These are phyloP conservation scores for Trametes sanguinea DNA, from an alignment of 768 basidiomycete species.

Conservation along the genomic window DNA sequence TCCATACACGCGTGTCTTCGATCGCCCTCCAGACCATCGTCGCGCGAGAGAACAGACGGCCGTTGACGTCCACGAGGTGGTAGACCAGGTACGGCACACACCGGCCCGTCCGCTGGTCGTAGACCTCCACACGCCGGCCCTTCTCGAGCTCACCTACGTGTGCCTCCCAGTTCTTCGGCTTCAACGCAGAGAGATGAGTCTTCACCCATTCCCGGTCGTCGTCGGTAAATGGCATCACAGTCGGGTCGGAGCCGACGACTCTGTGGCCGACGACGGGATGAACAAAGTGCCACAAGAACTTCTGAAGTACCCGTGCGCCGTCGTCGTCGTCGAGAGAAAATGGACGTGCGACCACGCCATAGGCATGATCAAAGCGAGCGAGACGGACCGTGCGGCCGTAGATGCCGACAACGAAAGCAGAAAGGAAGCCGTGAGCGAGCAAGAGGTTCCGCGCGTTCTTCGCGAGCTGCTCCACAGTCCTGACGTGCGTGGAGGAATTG, in stretches of 20 bases:
- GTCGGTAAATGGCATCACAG: neutral
- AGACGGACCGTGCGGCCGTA: slow-evolving; percentile 16
- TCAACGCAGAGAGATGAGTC: neutral
- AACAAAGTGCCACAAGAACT: slow-evolving; percentile 18
- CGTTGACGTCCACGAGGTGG: slow-evolving; percentile 6
- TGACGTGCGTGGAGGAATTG: neutral
- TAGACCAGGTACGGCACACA: neutral
- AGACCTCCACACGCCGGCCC: neutral
- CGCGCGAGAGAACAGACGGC: slow-evolving; percentile 14
- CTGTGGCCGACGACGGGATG: slow-evolving; percentile 3
- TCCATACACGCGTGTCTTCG: slow-evolving; percentile 1
- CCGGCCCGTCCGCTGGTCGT: neutral
- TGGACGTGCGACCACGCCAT: neutral
- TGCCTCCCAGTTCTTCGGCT: neutral
- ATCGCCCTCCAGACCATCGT: slow-evolving; percentile 18
- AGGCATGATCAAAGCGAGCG: slow-evolving; percentile 19
- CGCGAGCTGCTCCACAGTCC: slow-evolving; percentile 5
- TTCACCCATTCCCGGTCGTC: neutral
- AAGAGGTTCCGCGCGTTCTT: slow-evolving; percentile 15
- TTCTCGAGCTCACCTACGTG: neutral
- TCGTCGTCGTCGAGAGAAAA: slow-evolving; percentile 3
- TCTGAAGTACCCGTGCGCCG: neutral
- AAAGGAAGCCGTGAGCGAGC: slow-evolving; percentile 12
- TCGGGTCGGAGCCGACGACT: slow-evolving; percentile 16
- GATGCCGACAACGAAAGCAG: slow-evolving; percentile 14